Base-by-base conservation (phyloP, 176 grass and related monocot species). In the Bonia amplexicaulis region DNA sequence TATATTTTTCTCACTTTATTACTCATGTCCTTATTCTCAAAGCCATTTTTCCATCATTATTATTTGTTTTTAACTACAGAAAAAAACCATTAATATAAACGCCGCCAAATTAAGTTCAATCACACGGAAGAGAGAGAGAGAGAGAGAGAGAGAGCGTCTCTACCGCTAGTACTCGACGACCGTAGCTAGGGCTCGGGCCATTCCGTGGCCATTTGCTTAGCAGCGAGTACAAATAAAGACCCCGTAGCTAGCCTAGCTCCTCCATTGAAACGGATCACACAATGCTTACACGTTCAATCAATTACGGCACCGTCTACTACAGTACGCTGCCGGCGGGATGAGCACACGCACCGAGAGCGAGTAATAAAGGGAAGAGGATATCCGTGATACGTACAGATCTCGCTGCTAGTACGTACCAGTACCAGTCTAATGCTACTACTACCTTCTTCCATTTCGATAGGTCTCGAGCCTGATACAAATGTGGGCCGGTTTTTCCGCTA, bases 341-440 rank as follows among this genome's bases (percentile, higher is more conserved):
- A 65, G 62, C 27, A 7, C 62, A 9, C 49, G 3, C 27, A 22
- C 42, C 17, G 20, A 61, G 35, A 64, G 14, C 2, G 10, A 19
- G 69, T 53, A 66, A 54, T 84, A 29, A 66, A 76, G 59, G 22
- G 33, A 55, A 54, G 71, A 25, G 68, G 71, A 84, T 66, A 65
- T 84, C 82, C 82, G 82, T 75, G 82, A 84, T 37, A 39, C 27
- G 80, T 70, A 75, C 71, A 84, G 59, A 75, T 66, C 70, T 74
- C 47, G 25, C 26, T 8, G 23, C 33, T 19, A 23, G 40, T 45
- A 29, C 71, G 33, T 42, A 61, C 13, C 20, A n/a, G 20, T n/a
- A n/a, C 52, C 52, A 42, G 51, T 19, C 51, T 53, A 53, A 31
- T 40, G 11, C 5, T 41, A 41, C 39, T 7, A 40, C 41, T 42